phyloP scores from a whole-genome alignment of 2,329 filamentous ascomycete species.

The Colletotrichum spinosum region DNA sequence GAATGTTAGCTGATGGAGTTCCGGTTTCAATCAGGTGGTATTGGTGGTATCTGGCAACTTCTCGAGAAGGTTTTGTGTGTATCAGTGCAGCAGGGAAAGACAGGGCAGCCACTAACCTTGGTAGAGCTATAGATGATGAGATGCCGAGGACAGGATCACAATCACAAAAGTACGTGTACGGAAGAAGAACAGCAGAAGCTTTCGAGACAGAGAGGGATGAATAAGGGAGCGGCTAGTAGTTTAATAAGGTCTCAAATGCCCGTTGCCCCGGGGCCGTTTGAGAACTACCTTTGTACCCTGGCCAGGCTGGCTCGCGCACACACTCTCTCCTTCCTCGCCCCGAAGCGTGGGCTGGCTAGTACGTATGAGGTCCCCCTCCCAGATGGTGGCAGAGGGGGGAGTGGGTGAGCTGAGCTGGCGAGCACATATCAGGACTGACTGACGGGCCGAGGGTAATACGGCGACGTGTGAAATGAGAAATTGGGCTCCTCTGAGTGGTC shows the following conservation, averaged over 20 bases:
- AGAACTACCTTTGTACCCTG: conserved; percentile 26
- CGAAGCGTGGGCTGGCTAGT: not conserved
- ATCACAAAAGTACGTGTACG: conserved; percentile 14
- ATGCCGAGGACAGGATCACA: conserved; percentile 12
- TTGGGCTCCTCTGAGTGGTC: conserved; percentile 31
- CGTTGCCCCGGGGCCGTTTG: conserved; percentile 34
- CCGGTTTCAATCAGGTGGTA: not conserved
- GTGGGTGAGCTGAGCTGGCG: not conserved
- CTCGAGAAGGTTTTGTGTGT: conserved; percentile 16
- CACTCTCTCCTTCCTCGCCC: not conserved
- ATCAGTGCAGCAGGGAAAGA: not conserved
- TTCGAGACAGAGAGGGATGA: not conserved
- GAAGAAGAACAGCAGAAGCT: conserved; percentile 3
- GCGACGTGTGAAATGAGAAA: conserved; percentile 34
- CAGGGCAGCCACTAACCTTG: conserved; percentile 24
- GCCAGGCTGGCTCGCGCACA: conserved; percentile 1
- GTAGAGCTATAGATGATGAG: conserved; percentile 16
- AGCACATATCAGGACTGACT: conserved; percentile 1
- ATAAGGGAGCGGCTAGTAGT: conserved; percentile 11
- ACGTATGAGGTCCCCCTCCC: too few species aligned
- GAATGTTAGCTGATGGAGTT: not conserved
- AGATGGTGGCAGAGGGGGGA: not conserved
- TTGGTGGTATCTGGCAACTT: conserved; percentile 8
- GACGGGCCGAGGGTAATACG: conserved; percentile 19
- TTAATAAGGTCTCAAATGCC: conserved; percentile 25